These are phyloP conservation scores for Suillus ampliporus DNA, from an alignment of 768 basidiomycete species.

Conservation along the genomic window DNA sequence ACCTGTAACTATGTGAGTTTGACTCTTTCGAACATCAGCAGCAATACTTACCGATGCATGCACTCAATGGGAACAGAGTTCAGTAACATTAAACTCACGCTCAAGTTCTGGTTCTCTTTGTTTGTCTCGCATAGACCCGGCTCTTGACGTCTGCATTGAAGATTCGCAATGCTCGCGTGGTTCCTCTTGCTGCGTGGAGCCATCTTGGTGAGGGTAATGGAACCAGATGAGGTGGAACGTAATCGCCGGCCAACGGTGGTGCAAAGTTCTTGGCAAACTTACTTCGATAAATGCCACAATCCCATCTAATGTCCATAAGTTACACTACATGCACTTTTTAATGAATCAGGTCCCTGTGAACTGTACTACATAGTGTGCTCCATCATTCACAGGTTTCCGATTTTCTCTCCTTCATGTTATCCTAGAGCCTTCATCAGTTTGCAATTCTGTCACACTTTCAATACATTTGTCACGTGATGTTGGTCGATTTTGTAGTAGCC, in stretches of 20 bases:
- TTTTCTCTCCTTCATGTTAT: conserved; percentile 1
- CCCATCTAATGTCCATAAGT: background rate
- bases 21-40: no score
- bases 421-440: conserved; percentile 1
- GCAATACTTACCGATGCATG: conserved; percentile 25
- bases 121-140: background rate
- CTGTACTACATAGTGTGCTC: background rate
- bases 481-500: no score
- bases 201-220: background rate
- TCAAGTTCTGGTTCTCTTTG: background rate
- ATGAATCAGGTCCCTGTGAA: conserved; percentile 4
- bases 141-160: background rate
- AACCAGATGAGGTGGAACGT: no score
- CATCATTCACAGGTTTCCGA: conserved; percentile 1
- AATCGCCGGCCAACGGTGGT: no score
- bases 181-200: background rate
- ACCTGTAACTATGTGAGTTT: conserved; percentile 10
- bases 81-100: conserved; percentile 12
- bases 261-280: background rate
- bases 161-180: background rate
- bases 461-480: no score
- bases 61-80: conserved; percentile 30
- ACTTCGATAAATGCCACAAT: conserved; percentile 3
- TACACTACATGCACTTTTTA: background rate
- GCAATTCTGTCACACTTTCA: conserved; percentile 6